A percentile compares a stretch with the other conserved stretches of the same genome.
Conservation (phyloP, 2,329 filamentous ascomycete species). For the Neoascochyta sp. region DNA sequence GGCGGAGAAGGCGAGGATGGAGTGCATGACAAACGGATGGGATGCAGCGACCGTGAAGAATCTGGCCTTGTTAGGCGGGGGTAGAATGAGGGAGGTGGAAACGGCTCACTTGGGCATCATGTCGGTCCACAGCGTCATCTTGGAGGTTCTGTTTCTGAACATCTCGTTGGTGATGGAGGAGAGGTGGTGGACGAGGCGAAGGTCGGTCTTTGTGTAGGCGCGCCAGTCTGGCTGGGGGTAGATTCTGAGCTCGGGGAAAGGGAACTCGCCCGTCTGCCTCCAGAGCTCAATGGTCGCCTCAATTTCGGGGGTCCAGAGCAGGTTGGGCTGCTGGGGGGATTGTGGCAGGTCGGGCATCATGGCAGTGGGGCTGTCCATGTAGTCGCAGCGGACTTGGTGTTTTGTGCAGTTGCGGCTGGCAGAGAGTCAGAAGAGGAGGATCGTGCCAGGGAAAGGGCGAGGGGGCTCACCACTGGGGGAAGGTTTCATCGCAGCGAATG, state of each 20-base stretch:
- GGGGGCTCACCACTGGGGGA: conserved; percentile 83
- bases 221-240: conserved; percentile 71
- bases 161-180: conserved; percentile 82
- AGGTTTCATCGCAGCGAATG: conserved; percentile 96
- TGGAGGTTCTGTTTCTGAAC: conserved; percentile 69
- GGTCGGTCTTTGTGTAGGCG: conserved; percentile 69
- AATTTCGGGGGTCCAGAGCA: conserved; percentile 84
- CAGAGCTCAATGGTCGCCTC: conserved; percentile 77
- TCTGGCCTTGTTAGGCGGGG: conserved; percentile 50
- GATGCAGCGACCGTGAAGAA: conserved; percentile 79
- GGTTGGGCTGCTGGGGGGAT: conserved; percentile 54
- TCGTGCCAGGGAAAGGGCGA: conserved; percentile 1
- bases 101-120: conserved; percentile 83
- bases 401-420: conserved; percentile 94
- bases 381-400: conserved; percentile 97
- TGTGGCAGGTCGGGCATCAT: conserved; percentile 54
- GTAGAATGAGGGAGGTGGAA: conserved; percentile 10
- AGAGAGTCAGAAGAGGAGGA: conserved; percentile 15
- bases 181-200: conserved; percentile 87
- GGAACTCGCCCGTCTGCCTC: conserved; percentile 79
- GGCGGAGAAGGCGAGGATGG: conserved; percentile 88
- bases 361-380: conserved; percentile 78
- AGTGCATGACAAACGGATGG: conserved; percentile 88
- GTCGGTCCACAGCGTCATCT: conserved; percentile 87
- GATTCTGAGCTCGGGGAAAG: conserved; percentile 76